Evolutionary conservation across 139 green algal genomes (phyloP), one percentile per base, ranked within the genome.

Genomic region (Tetraselmis striata): DNA sequence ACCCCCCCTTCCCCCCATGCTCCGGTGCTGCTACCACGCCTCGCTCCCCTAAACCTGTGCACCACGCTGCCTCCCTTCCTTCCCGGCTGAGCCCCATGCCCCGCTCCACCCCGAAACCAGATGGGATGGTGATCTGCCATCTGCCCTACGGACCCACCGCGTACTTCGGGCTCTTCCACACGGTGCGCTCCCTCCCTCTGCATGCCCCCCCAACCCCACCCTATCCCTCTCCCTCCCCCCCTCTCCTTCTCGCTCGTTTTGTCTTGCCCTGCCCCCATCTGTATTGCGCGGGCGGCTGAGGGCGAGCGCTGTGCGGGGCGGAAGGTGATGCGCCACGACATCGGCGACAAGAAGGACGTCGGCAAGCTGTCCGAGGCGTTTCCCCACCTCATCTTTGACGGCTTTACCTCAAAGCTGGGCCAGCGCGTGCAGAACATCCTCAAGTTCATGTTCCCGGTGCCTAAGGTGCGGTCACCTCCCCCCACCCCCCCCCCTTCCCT

Each of bases 161-260:
- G 24, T 99, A 98, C 89, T 99, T 99, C 90, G 97, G 97, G 29
- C 59, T 99, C 0, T 92, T 90, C 87, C 98, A 98, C 89, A 94
- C 95, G 22, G 97, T 93, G 31, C 59, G 84, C 45, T 25, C 45
- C 45, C 18, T 5, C 45, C 45, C 45, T 18, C 18, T 67, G 5
- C 45, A n/a, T n/a, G n/a, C n/a, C n/a, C n/a, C n/a, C n/a, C n/a
- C n/a, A n/a, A n/a, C n/a, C n/a, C n/a, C n/a, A n/a, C n/a, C n/a
- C n/a, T n/a, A n/a, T n/a, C n/a, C n/a, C n/a, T n/a, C n/a, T n/a
- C n/a, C n/a, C n/a, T n/a, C n/a, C n/a, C n/a, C n/a, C n/a, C n/a
- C n/a, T n/a, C n/a, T n/a, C n/a, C n/a, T n/a, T n/a, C n/a, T n/a
- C n/a, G n/a, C n/a, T n/a, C n/a, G n/a, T n/a, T n/a, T n/a, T n/a